Conservation (phyloP, 1,284 basidiomycete genomes). For the Limonomyces culmigenus region DNA sequence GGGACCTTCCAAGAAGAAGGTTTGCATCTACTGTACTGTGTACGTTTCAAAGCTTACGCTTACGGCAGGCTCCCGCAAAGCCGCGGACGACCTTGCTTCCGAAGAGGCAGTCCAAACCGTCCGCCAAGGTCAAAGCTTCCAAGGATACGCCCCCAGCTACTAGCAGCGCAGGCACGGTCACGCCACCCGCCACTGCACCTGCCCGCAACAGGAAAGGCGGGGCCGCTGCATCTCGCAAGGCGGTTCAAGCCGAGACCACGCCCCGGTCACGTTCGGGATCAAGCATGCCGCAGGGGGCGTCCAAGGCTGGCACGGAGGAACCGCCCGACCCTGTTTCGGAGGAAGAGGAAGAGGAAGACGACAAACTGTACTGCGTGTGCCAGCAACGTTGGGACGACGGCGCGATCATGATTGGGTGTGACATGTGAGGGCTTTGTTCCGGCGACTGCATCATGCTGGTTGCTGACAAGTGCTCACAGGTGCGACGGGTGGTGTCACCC, state of each 20-base stretch:
- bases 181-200: no score
- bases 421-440: slow-evolving; percentile 32
- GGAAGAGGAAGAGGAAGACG: slow-evolving; percentile 40
- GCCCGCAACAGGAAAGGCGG: no score
- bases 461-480: slow-evolving; percentile 26
- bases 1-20: slow-evolving; percentile 11
- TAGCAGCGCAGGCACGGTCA: no score
- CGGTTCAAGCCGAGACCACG: slow-evolving; percentile 16
- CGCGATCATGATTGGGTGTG: slow-evolving; percentile 79
- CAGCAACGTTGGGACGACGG: slow-evolving; percentile 70
- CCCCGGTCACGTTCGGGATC: slow-evolving; percentile 54
- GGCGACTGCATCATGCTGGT: neutral
- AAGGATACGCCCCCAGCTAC: no score
- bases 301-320: neutral
- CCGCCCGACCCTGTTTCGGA: no score
- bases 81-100: no score
- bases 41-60: slow-evolving; percentile 18
- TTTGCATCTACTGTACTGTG: no score
- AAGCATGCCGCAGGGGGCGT: slow-evolving; percentile 26
- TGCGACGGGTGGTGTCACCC: slow-evolving; percentile 88
- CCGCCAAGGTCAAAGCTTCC: no score
- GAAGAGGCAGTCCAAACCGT: no score
- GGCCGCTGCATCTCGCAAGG: no score
- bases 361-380: slow-evolving; percentile 72
- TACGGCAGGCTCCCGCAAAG: slow-evolving; percentile 18